phyloP scores from a whole-genome alignment of 2,329 filamentous ascomycete genomes.

The Stagonosporopsis vannaccii region DNA sequence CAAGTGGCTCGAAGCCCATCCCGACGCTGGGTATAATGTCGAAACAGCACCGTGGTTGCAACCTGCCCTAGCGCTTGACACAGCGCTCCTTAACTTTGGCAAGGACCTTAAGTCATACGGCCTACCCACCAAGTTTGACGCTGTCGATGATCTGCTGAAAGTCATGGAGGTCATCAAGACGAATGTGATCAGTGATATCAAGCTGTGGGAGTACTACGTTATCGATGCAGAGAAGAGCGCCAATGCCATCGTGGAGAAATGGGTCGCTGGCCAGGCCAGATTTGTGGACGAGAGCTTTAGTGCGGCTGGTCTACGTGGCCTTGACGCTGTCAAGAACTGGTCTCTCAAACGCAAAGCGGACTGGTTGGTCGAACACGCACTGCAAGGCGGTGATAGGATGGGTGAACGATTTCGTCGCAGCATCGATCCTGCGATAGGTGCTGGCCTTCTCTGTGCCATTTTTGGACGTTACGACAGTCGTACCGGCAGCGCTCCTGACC shows the following conservation, averaged over 20 bases:
- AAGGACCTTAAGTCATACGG: slow-evolving; percentile 70
- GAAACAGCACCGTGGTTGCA: slow-evolving; percentile 80
- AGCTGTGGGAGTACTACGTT: slow-evolving; percentile 93
- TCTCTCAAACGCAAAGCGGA: slow-evolving; percentile 66
- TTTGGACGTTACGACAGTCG: slow-evolving; percentile 71
- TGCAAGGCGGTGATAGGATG: slow-evolving; percentile 75
- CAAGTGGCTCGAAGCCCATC: slow-evolving; percentile 91
- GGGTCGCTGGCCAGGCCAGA: slow-evolving; percentile 68
- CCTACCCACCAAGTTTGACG: slow-evolving; percentile 76
- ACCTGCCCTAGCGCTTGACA: slow-evolving; percentile 77
- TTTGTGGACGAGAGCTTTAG: slow-evolving; percentile 63
- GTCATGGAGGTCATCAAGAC: slow-evolving; percentile 87
- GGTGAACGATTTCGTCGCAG: slow-evolving; percentile 79
- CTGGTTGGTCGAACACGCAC: slow-evolving; percentile 72
- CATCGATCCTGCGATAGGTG: slow-evolving; percentile 73
- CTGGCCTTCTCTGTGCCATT: slow-evolving; percentile 71
- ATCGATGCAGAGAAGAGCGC: slow-evolving; percentile 78
- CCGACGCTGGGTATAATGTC: slow-evolving; percentile 94
- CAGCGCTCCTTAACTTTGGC: slow-evolving; percentile 71
- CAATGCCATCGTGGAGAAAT: slow-evolving; percentile 73
- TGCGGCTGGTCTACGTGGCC: slow-evolving; percentile 56
- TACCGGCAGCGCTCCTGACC: slow-evolving; percentile 59
- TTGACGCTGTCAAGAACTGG: slow-evolving; percentile 63
- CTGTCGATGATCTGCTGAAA: slow-evolving; percentile 73
- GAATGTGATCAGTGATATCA: slow-evolving; percentile 77